A percentile compares a stretch with the other conserved stretches of the same genome.
Conservation (phyloP, 2,329 filamentous ascomycete species). For the Colletotrichum sidae region DNA sequence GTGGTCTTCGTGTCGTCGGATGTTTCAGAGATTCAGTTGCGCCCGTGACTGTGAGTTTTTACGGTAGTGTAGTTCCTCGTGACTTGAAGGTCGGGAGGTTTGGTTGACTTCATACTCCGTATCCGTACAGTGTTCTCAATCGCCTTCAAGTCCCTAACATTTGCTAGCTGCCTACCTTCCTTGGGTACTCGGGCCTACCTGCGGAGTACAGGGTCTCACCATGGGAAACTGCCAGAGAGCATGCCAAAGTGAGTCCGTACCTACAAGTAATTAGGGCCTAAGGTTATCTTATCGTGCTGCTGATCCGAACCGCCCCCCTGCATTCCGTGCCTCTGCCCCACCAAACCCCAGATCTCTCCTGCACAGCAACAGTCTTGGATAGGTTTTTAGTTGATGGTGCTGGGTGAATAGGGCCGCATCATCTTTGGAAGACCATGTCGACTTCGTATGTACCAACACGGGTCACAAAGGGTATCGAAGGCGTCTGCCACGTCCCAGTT, state of each 20-base stretch:
- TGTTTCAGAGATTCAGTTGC: constrained; percentile 27
- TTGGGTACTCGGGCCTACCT: neutral
- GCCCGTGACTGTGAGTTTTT: neutral
- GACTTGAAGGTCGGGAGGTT: neutral
- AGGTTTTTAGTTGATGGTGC: constrained; percentile 6
- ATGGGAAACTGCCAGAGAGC: neutral
- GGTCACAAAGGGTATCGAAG: no score
- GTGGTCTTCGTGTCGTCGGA: constrained; percentile 14
- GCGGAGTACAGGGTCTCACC: constrained; percentile 3
- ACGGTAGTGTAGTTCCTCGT: neutral
- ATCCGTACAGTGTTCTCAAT: no score
- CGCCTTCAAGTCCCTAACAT: no score
- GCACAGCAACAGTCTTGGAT: neutral
- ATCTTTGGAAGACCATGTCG: no score
- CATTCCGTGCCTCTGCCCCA: neutral
- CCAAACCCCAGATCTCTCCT: constrained; percentile 17
- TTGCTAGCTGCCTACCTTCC: neutral
- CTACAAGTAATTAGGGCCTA: neutral
- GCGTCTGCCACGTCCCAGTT: no score
- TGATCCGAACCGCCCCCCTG: neutral
- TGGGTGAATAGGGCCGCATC: neutral
- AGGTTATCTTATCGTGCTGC: constrained; percentile 1
- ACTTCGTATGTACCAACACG: no score
- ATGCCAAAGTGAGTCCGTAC: neutral
- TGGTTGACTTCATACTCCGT: no score